Conservation (phyloP, 768 basidiomycete genomes). For the Lepiota subincarnata region DNA sequence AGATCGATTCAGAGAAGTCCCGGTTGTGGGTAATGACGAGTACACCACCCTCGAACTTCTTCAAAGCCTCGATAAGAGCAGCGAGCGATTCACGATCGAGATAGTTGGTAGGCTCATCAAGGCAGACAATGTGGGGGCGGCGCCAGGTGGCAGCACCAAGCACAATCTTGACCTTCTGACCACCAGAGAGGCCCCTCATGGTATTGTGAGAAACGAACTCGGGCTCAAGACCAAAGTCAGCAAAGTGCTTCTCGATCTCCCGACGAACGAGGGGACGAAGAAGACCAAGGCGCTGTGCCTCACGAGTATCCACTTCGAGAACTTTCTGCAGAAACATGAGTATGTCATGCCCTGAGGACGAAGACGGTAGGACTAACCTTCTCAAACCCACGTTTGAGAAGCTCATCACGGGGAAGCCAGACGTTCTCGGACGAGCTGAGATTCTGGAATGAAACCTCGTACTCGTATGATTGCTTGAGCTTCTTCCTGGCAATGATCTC, state of each 20-base stretch:
- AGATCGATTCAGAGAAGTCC: slow-evolving; percentile 98
- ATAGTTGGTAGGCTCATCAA: slow-evolving; percentile 99
- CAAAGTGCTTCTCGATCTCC: slow-evolving; percentile 99
- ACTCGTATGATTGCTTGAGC: slow-evolving; percentile 99
- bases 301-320: slow-evolving; percentile 93
- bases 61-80: slow-evolving; percentile 96
- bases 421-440: slow-evolving; percentile 97
- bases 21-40: slow-evolving; percentile 97
- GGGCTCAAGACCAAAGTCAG: slow-evolving; percentile 97
- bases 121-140: slow-evolving; percentile 93
- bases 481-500: slow-evolving; percentile 92
- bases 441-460: slow-evolving; percentile 94
- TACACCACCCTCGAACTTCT: slow-evolving; percentile 97
- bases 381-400: slow-evolving; percentile 97
- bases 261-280: slow-evolving; percentile 95
- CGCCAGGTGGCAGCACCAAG: slow-evolving; percentile 99
- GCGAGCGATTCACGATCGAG: slow-evolving; percentile 99
- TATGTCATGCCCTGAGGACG: slow-evolving; percentile 3
- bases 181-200: slow-evolving; percentile 98
- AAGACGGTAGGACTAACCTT: slow-evolving; percentile 46
- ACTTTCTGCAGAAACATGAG: slow-evolving; percentile 61
- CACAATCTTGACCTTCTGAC: slow-evolving; percentile 99
- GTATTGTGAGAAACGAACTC: slow-evolving; percentile 99
- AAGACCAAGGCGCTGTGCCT: slow-evolving; percentile 94
- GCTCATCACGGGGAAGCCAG: slow-evolving; percentile 95